Base-by-base conservation (phyloP, 116 monocot genomes). In the Iris pallida region DNA sequence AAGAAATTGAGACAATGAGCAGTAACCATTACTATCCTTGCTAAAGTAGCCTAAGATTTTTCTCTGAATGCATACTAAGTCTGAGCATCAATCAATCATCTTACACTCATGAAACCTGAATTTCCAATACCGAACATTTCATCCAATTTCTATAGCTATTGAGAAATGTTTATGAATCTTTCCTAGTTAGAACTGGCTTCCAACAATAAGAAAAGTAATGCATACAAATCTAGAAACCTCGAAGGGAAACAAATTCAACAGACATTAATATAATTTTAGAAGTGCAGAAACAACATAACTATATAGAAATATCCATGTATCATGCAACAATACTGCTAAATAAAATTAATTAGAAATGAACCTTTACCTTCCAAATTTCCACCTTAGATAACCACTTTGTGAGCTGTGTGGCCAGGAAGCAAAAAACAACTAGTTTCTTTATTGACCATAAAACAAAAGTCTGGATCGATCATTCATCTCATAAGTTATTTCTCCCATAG, bases 401-500 rank as follows among this genome's bases (percentile, higher is more conserved):
- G 47, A 91, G 75, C 53, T 73, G 47, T n/a, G n/a, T 65, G 15
- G 91, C 52, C 49, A 96, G 86, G 60, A 74, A 78, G 68, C 73
- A 85, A 49, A 88, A 65, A 60, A 91, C 89, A 63, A 86, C 84
- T 68, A 91, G 95, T 65, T 71, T 81, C 61, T 79, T 81, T 20
- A 84, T 7, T 30, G 65, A 96, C 57, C 55, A 52, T 68, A 61
- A 75, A 96, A 66, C 84, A 86, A 57, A 86, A 91, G 16, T 91
- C 88, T 59, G 84, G 89, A 78, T 96, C n/a, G n/a, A n/a, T n/a
- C 89, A 78, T 91, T 96, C 63, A 86, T 40, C 20, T 96, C 91
- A 78, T 85, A 95, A n/a, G n/a, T n/a, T n/a, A n/a, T n/a, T n/a
- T n/a, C 92, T 69, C 87, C 91, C 51, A 57, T 75, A 52, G 48